Conservation (phyloP, 495 filamentous ascomycete species). For the Penicillium robsamsonii region DNA sequence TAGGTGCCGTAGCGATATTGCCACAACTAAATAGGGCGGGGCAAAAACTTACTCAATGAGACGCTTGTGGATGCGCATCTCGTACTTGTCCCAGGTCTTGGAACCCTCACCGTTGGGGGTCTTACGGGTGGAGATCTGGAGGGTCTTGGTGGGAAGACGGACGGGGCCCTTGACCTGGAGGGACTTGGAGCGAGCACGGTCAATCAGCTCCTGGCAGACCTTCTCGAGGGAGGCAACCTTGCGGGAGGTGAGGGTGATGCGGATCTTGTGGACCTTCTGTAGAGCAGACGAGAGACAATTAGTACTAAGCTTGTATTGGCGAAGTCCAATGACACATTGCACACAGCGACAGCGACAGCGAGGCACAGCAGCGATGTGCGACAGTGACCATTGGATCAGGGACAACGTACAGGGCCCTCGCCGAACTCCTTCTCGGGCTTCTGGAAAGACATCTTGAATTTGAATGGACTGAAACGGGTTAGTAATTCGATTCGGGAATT, state of each 20-base stretch:
- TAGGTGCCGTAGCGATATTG: not conserved
- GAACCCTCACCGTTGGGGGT: constrained; percentile 99
- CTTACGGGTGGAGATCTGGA: constrained; percentile 94
- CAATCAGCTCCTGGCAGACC: constrained; percentile 96
- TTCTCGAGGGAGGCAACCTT: constrained; percentile 96
- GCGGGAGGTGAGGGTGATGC: constrained; percentile 92
- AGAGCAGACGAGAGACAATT: constrained; percentile 10
- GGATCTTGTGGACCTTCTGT: constrained; percentile 96
- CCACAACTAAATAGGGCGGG: not conserved
- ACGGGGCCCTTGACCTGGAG: constrained; percentile 98
- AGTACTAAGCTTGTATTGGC: not conserved
- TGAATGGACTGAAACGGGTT: constrained; percentile 19
- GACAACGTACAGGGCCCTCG: constrained; percentile 68
- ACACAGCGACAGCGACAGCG: constrained; percentile 9
- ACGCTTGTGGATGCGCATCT: constrained; percentile 99
- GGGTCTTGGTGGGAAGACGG: constrained; percentile 95
- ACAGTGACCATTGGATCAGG: constrained; percentile 4
- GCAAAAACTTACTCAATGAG: constrained; percentile 74
- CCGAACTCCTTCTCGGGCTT: constrained; percentile 94
- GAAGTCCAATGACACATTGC: not conserved
- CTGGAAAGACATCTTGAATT: constrained; percentile 84
- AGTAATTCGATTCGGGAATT: constrained; percentile 5
- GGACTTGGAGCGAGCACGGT: constrained; percentile 97
- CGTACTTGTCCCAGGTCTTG: constrained; percentile 99
- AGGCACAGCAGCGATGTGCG: constrained; percentile 12